Percentiles rank a stretch among this genome's conserved stretches.
Evolutionary conservation across 2,329 filamentous ascomycete genomes (phyloP).

Genomic region (Biscogniauxia marginata): DNA sequence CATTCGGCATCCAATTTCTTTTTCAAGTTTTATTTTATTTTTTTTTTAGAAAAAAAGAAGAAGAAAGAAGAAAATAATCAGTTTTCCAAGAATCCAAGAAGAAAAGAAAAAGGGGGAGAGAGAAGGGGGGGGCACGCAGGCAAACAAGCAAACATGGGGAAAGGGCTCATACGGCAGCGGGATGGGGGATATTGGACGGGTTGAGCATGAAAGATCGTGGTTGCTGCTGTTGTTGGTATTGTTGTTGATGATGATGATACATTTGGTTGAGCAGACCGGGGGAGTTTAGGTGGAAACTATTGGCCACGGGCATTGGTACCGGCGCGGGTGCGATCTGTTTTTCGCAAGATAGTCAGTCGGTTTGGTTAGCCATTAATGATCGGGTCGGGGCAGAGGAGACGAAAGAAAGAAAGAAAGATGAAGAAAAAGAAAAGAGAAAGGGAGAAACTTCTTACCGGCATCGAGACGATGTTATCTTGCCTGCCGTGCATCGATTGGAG

Average conservation of each 20-base stretch:
- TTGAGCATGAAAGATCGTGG: too few relatives aligned
- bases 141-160: too few relatives aligned
- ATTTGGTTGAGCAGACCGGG: slow-evolving; percentile 22
- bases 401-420: background rate
- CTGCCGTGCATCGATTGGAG: slow-evolving; percentile 44
- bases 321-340: slow-evolving; percentile 20
- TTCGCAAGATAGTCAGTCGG: too few relatives aligned
- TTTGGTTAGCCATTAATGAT: too few relatives aligned
- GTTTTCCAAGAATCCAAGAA: too few relatives aligned
- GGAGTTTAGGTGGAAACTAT: slow-evolving; percentile 17
- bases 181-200: too few relatives aligned
- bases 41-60: background rate
- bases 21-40: background rate
- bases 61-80: too few relatives aligned
- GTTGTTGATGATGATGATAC: too few relatives aligned
- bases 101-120: background rate
- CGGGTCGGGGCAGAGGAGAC: slow-evolving; percentile 1
- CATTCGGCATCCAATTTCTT: slow-evolving; percentile 23
- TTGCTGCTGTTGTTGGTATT: too few relatives aligned
- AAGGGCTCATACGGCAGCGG: background rate
- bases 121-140: too few relatives aligned
- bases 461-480: slow-evolving; percentile 36
- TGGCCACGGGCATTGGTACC: slow-evolving; percentile 15
- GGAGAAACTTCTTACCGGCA: slow-evolving; percentile 26
- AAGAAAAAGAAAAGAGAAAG: background rate